Evolutionary conservation across 208 protist species (phyloP).

Genomic region (Crithidia sp.): DNA sequence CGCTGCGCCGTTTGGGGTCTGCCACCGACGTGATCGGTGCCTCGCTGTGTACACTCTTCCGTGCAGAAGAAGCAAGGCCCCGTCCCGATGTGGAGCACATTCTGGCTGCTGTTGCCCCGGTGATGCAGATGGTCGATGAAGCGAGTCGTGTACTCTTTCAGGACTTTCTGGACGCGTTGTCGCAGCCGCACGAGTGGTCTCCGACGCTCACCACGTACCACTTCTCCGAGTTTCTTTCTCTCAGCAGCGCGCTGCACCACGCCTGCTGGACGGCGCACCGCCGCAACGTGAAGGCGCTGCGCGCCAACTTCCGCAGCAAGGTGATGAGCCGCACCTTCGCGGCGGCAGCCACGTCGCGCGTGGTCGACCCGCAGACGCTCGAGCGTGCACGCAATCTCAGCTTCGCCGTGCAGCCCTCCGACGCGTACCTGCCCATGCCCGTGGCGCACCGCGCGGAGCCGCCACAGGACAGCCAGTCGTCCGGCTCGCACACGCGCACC

Average conservation of each 20-base stretch:
- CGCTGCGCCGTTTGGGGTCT: constrained; percentile 53
- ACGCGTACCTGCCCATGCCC: constrained; percentile 1
- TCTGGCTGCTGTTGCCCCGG: constrained; percentile 21
- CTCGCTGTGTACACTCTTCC: constrained; percentile 22
- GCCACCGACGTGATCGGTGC: constrained; percentile 51
- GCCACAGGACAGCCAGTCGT: not conserved
- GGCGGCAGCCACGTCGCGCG: not conserved
- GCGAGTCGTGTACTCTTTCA: constrained; percentile 43
- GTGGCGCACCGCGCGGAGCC: not conserved
- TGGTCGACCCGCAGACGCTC: constrained; percentile 13
- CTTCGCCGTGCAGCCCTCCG: constrained; percentile 1
- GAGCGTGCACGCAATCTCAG: constrained; percentile 16
- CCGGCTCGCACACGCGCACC: not conserved
- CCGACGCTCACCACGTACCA: constrained; percentile 29
- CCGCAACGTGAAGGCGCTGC: constrained; percentile 43
- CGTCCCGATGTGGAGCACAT: constrained; percentile 7
- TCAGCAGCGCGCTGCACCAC: constrained; percentile 39
- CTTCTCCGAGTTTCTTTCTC: constrained; percentile 43
- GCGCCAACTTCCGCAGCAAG: constrained; percentile 25
- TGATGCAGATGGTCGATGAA: constrained; percentile 41
- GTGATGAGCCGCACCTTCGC: constrained; percentile 43
- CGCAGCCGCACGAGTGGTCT: constrained; percentile 41
- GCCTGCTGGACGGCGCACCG: constrained; percentile 39
- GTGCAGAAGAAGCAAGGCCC: not conserved
- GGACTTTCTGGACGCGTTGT: constrained; percentile 56